These are phyloP conservation scores for Protostelium mycophagum DNA, from an alignment of 78 protist genomes.

Conservation along the genomic window DNA sequence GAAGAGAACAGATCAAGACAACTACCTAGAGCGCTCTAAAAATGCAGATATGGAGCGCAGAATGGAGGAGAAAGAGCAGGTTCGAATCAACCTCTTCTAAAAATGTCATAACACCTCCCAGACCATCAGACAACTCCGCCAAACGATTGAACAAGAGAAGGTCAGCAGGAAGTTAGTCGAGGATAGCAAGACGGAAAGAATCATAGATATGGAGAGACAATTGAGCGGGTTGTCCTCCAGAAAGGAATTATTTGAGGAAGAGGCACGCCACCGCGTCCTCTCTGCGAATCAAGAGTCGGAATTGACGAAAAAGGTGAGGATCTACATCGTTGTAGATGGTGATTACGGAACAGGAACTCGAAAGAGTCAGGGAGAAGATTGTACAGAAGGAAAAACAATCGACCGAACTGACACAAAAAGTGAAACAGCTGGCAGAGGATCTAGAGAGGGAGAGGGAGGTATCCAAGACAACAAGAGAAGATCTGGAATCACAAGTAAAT, in stretches of 20 bases:
- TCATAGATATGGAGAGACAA: background rate
- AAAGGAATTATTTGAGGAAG: background rate
- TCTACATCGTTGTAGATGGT: background rate
- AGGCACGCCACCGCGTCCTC: background rate
- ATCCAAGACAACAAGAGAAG: background rate
- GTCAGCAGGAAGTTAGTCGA: background rate
- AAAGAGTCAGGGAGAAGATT: background rate
- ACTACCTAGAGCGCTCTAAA: background rate
- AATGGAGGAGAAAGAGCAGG: background rate
- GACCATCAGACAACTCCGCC: background rate
- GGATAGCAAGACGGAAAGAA: background rate
- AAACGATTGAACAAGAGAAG: background rate
- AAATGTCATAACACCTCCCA: background rate
- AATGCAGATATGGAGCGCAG: background rate
- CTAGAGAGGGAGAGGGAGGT: background rate
- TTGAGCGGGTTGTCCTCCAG: background rate
- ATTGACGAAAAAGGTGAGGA: background rate
- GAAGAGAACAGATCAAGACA: background rate
- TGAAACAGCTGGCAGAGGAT: background rate
- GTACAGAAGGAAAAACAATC: background rate
- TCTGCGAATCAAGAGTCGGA: background rate
- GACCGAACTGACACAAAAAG: background rate
- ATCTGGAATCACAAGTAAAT: background rate
- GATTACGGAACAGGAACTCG: background rate
- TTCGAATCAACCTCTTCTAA: background rate